Evolutionary conservation across 306 rosid genomes (phyloP), one percentile per base, ranked within the genome.

Genomic region (Fragaria ananassa): DNA sequence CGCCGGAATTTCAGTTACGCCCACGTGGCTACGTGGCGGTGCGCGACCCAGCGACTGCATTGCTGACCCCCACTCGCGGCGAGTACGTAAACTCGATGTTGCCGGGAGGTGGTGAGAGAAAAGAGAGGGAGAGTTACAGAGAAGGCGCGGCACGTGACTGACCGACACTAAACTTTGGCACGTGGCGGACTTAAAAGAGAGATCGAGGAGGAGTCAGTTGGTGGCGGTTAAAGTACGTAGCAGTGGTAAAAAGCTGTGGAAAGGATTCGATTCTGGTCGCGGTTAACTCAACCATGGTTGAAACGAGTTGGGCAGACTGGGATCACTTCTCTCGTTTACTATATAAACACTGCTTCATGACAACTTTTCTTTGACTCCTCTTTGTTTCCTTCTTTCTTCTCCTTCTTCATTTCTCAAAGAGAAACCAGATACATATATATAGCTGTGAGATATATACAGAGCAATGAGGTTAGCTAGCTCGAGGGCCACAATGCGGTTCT

Each of bases 261-360:
- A 82, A 46, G 72, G 51, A 67, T 67, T 67, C 35, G 53, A 67
- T 67, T 70, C 17, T 49, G 14, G 14, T 70, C 44, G 10, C 29
- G 23, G n/a, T 76, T 80, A 82, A 84, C 86, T 80, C 73, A 86
- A 91, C 92, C 87, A 76, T 75, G 86, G 91, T 89, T 84, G 17
- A 79, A 45, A 46, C 27, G 58, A 18, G 80, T 67, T 54, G 35
- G 34, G 57, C 70, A 56, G 37, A n/a, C 21, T 45, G 18, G 42
- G 21, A 6, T 34, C 58, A 3, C 39, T 2, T 31, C 65, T 27
- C 66, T 45, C 31, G 3, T 53, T 31, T 27, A 61, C 93, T 87
- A 92, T 92, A 84, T 82, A 89, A 78, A 68, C 79, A 78, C 54
- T 6, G 66, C 72, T 70, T 71, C 83, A 73, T 75, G 81, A 54